Evolutionary conservation across 495 filamentous ascomycete genomes (phyloP), one percentile per base, ranked within the genome.

Genomic region (Penicillium argentinense): DNA sequence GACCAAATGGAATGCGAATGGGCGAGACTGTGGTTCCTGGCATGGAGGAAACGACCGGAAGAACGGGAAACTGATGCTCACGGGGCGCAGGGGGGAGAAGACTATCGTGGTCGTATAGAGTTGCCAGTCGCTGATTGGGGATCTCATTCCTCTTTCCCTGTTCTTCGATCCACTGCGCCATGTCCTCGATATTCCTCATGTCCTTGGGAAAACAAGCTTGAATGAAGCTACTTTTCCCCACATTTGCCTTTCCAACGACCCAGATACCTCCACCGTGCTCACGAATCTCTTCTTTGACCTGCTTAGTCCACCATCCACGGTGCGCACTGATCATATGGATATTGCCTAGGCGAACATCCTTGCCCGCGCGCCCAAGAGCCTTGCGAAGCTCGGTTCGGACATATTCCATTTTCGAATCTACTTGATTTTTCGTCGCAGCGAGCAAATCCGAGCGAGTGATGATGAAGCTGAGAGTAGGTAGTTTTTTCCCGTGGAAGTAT

Each of bases 201-300:
- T 87, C 88, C 61, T 96, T 95, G 12, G 91, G 91, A 55, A 89
- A 95, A 13, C 95, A 83, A 7, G 74, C 75, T 57, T 91, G 82
- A 42, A 97, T 89, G 18, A 99, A 83, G 50, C 83, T 85, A 59
- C 91, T 96, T 66, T 99, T 99, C 11, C 93, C 93, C 19, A 97
- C 93, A 59, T 99, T 99, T 40, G 86, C 89, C 56, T 91, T 96
- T n/a, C 95, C 93, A 18, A 97, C 88, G 74, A 99, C 83, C 93
- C 93, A 99, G n/a, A 87, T 79, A 4, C 85, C 95, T 3, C 92
- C 91, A 7, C 85, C 88, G 28, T 88, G 81, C 25, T 81, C 69
- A 67, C 77, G 86, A 36, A 96, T 88, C 21, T 89, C 82, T 56
- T 95, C 86, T 63, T 90, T 96, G 50, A 96, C 68, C 28, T 85